Conservation (phyloP, 2,329 filamentous ascomycete species). For the Dendryphion nanum region DNA sequence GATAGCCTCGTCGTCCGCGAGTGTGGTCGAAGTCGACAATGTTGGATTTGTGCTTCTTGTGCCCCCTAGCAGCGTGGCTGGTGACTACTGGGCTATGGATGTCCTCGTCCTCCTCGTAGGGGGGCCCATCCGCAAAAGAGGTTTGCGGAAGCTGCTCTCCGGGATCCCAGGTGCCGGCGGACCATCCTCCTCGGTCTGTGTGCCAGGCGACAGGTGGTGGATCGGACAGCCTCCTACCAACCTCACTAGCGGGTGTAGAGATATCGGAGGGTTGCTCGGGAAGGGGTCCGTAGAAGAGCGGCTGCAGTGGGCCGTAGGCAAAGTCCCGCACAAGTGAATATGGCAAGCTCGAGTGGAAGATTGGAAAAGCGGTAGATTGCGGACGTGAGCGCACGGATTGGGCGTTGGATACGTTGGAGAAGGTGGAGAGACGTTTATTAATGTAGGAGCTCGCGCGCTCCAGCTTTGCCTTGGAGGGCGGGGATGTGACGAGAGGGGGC, state of each 20-base stretch:
- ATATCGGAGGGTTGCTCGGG: slow-evolving; percentile 74
- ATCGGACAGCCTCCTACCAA: slow-evolving; percentile 75
- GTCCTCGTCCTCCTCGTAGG: slow-evolving; percentile 95
- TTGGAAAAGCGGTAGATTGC: slow-evolving; percentile 75
- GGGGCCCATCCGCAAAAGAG: slow-evolving; percentile 76
- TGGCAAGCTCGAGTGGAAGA: slow-evolving; percentile 79
- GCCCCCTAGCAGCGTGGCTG: slow-evolving; percentile 63
- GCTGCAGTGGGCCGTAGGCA: slow-evolving; percentile 79
- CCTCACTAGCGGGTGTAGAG: slow-evolving; percentile 82
- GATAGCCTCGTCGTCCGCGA: slow-evolving; percentile 31
- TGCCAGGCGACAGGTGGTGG: slow-evolving; percentile 72
- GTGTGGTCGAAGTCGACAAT: slow-evolving; percentile 41
- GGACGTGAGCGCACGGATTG: slow-evolving; percentile 67
- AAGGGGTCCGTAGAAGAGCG: slow-evolving; percentile 91
- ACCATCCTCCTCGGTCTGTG: slow-evolving; percentile 58
- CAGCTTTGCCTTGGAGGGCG: slow-evolving; percentile 51
- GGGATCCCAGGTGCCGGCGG: slow-evolving; percentile 54
- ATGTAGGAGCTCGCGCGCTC: slow-evolving; percentile 69
- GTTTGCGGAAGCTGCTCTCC: slow-evolving; percentile 76
- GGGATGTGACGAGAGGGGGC: slow-evolving; percentile 53
- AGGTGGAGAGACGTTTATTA: slow-evolving; percentile 80
- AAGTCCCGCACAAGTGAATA: slow-evolving; percentile 96
- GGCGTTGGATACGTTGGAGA: slow-evolving; percentile 66
- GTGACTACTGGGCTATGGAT: slow-evolving; percentile 85
- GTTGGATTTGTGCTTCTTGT: slow-evolving; percentile 72